phyloP scores from a whole-genome alignment of 805 yeast species.

The Torulaspora microellipsoides region DNA sequence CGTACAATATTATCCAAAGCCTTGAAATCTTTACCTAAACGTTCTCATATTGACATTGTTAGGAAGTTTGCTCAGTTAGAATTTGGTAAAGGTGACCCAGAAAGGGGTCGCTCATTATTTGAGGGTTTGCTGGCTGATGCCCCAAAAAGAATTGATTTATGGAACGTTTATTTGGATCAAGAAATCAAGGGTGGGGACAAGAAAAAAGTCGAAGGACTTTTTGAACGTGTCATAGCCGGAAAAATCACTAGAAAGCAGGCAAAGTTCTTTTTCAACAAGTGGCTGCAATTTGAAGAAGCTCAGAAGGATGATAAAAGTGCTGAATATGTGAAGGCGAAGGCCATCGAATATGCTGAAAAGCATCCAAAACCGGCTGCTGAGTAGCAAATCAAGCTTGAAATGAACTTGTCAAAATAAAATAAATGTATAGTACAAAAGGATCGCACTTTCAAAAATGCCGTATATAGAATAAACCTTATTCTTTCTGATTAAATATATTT shows the following conservation, averaged over 20 bases:
- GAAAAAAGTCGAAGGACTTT: constrained; percentile 66
- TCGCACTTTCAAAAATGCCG: no score
- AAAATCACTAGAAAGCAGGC: constrained; percentile 85
- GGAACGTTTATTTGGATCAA: constrained; percentile 94
- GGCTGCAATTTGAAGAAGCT: constrained; percentile 78
- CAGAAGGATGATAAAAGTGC: constrained; percentile 61
- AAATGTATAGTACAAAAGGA: no score
- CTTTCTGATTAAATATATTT: no score
- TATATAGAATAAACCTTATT: no score
- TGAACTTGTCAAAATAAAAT: no score
- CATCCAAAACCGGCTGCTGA: constrained; percentile 11
- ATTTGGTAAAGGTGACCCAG: constrained; percentile 81
- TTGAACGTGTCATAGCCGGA: constrained; percentile 67
- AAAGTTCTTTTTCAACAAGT: constrained; percentile 87
- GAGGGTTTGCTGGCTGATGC: constrained; percentile 89
- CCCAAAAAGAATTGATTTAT: constrained; percentile 85
- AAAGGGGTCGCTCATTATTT: constrained; percentile 89
- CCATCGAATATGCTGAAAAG: constrained; percentile 63
- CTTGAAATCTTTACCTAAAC: constrained; percentile 62
- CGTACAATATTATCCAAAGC: constrained; percentile 73
- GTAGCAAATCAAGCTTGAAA: no score
- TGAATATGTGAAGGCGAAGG: constrained; percentile 86
- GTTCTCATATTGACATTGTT: constrained; percentile 73
- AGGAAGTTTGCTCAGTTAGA: constrained; percentile 87
- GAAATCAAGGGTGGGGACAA: constrained; percentile 72